These are phyloP conservation scores for Sanghuangporus baumii DNA, from an alignment of 1,284 basidiomycete species.

Conservation along the genomic window DNA sequence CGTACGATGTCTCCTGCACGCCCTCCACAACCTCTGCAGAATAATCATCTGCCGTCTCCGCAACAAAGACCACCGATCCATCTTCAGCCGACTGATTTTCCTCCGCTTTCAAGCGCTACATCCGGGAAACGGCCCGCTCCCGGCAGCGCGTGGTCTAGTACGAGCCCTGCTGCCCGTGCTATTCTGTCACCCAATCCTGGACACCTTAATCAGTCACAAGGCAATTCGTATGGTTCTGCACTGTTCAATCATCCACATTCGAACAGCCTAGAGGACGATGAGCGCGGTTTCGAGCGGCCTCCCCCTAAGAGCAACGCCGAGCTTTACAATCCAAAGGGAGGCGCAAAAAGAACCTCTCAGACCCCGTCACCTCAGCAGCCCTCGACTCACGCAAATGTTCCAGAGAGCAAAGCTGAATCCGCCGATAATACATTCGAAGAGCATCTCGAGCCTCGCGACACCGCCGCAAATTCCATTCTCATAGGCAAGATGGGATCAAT, in stretches of 20 bases:
- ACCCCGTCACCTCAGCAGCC: not conserved
- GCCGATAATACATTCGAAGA: not conserved
- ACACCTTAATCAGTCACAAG: conserved; percentile 4
- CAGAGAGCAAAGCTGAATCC: not conserved
- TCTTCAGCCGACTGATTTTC: conserved; percentile 64
- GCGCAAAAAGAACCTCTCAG: conserved; percentile 5
- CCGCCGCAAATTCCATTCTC: conserved; percentile 28
- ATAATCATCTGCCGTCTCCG: conserved; percentile 22
- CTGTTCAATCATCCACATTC: conserved; percentile 14
- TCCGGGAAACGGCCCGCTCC: conserved; percentile 48
- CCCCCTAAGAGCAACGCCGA: conserved; percentile 45
- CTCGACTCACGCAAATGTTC: not conserved
- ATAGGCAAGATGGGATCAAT: conserved; percentile 32
- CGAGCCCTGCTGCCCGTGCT: conserved; percentile 42
- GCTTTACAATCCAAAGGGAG: conserved; percentile 47
- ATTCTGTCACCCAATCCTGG: conserved; percentile 39
- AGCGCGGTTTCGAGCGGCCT: conserved; percentile 44
- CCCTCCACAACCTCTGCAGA: conserved; percentile 28
- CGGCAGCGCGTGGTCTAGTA: conserved; percentile 64
- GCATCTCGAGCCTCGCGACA: conserved; percentile 27
- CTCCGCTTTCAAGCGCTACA: conserved; percentile 48
- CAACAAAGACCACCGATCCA: conserved; percentile 35
- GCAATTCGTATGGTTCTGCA: conserved; percentile 10
- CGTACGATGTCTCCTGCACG: conserved; percentile 39
- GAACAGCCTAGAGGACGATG: conserved; percentile 41